Conservation (phyloP, 495 filamentous ascomycete genomes). For the Penicillium flavigenum region DNA sequence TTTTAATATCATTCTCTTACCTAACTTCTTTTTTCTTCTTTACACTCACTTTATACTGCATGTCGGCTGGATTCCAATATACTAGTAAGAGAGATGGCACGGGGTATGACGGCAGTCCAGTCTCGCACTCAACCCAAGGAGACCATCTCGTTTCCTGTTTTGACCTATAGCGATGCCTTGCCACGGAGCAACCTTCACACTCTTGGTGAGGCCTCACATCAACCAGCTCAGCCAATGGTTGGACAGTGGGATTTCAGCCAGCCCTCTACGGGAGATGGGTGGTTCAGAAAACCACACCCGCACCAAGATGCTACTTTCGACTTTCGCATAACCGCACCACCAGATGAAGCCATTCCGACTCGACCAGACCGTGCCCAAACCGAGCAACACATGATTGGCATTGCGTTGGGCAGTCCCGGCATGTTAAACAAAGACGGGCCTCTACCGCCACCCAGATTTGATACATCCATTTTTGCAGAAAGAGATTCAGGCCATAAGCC, state of each 20-base stretch:
- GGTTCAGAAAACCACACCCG: conserved; percentile 21
- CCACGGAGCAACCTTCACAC: conserved; percentile 36
- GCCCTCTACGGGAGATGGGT: conserved; percentile 24
- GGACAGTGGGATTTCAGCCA: conserved; percentile 27
- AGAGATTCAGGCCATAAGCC: conserved; percentile 38
- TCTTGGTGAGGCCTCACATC: conserved; percentile 12
- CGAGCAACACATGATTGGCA: conserved; percentile 45
- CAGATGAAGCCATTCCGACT: conserved; percentile 27
- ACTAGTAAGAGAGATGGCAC: conserved; percentile 26
- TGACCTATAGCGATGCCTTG: conserved; percentile 37
- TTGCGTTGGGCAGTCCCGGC: conserved; percentile 56
- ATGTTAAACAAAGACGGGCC: conserved; percentile 27
- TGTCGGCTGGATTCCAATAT: conserved; percentile 7
- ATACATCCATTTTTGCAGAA: conserved; percentile 19
- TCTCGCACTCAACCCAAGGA: conserved; percentile 29
- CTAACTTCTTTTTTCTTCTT: not conserved
- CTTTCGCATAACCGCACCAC: conserved; percentile 37
- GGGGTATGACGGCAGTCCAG: conserved; percentile 32
- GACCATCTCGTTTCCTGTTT: conserved; percentile 35
- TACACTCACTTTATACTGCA: not conserved
- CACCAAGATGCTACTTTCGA: conserved; percentile 33
- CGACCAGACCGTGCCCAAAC: conserved; percentile 21
- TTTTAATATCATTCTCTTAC: conserved; percentile 13
- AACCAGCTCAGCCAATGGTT: conserved; percentile 10
- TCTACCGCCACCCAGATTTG: conserved; percentile 26